Evolutionary conservation across 2,329 filamentous ascomycete genomes (phyloP).

Genomic region (Beauveria brongniartii): DNA sequence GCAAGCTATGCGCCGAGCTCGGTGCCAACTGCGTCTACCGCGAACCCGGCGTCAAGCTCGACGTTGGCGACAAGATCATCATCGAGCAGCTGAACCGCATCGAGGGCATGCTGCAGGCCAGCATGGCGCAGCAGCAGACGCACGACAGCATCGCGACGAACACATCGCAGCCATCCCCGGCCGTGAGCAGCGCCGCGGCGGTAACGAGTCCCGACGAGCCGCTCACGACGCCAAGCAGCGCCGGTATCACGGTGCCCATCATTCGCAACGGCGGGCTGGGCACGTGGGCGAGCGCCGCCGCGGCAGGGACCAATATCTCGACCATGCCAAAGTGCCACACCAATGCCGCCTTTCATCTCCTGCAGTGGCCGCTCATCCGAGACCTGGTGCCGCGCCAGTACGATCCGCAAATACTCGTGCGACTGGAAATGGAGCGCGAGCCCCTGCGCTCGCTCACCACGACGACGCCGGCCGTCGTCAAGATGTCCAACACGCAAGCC

Average conservation of each 20-base stretch:
- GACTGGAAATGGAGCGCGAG: conserved; percentile 72
- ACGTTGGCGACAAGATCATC: conserved; percentile 80
- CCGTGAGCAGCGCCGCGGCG: conserved; percentile 54
- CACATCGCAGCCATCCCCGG: conserved; percentile 49
- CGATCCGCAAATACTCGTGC: conserved; percentile 72
- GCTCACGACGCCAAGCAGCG: conserved; percentile 11
- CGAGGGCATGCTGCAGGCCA: conserved; percentile 69
- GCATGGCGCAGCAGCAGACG: conserved; percentile 40
- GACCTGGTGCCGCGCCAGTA: conserved; percentile 70
- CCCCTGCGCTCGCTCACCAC: conserved; percentile 62
- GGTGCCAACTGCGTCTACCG: conserved; percentile 78
- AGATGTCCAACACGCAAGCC: conserved; percentile 64
- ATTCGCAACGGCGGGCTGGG: conserved; percentile 60
- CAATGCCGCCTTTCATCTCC: conserved; percentile 67
- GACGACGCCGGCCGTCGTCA: conserved; percentile 47
- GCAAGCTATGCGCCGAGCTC: conserved; percentile 73
- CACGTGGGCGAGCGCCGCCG: conserved; percentile 53
- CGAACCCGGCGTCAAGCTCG: conserved; percentile 79
- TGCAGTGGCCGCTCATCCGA: conserved; percentile 74
- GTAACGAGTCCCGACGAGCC: conserved; percentile 47
- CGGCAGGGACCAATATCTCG: conserved; percentile 58
- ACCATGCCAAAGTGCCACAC: conserved; percentile 82
- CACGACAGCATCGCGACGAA: conserved; percentile 35
- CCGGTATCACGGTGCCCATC: conserved; percentile 37
- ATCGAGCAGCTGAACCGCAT: conserved; percentile 70